Percentiles rank a stretch among this genome's conserved stretches.
Evolutionary conservation across 768 basidiomycete genomes (phyloP).

Genomic region (Leccinum imitatum): DNA sequence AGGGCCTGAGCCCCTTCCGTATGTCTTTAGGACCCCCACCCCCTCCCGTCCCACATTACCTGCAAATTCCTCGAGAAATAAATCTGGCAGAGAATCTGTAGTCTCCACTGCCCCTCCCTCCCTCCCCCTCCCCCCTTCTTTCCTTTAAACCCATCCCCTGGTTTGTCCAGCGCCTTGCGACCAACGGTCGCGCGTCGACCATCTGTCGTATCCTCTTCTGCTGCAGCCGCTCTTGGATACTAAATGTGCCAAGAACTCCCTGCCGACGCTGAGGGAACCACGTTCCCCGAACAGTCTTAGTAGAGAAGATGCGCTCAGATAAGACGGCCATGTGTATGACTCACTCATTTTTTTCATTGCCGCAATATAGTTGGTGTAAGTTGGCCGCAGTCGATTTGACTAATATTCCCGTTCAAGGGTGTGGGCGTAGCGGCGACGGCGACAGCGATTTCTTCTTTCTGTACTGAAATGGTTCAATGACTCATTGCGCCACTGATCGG

Average conservation of each 20-base stretch:
- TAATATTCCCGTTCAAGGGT: conserved; percentile 1
- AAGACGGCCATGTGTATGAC: not conserved
- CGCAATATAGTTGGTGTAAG: not conserved
- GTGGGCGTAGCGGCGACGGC: conserved; percentile 4
- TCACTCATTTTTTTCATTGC: not conserved
- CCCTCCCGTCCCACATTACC: conserved; percentile 45
- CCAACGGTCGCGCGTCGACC: conserved; percentile 42
- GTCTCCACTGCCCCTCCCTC: conserved; percentile 12
- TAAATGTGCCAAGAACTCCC: not conserved
- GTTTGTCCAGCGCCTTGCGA: conserved; percentile 34
- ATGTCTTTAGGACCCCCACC: conserved; percentile 16
- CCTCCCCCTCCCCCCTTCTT: conserved; percentile 26
- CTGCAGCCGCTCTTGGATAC: conserved; percentile 11
- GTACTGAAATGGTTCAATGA: not conserved
- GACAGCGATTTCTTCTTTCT: not conserved
- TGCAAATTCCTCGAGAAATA: conserved; percentile 26
- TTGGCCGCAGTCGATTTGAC: not conserved
- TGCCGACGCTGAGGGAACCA: not conserved
- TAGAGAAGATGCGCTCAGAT: not conserved
- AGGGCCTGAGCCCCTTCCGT: conserved; percentile 22
- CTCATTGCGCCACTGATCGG: conserved; percentile 7
- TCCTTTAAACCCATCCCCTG: conserved; percentile 19
- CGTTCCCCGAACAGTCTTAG: not conserved
- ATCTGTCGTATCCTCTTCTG: conserved; percentile 41
- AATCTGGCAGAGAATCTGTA: conserved; percentile 26